These are phyloP conservation scores for Torulaspora gathmanii DNA, from an alignment of 805 yeast species.

Conservation along the genomic window DNA sequence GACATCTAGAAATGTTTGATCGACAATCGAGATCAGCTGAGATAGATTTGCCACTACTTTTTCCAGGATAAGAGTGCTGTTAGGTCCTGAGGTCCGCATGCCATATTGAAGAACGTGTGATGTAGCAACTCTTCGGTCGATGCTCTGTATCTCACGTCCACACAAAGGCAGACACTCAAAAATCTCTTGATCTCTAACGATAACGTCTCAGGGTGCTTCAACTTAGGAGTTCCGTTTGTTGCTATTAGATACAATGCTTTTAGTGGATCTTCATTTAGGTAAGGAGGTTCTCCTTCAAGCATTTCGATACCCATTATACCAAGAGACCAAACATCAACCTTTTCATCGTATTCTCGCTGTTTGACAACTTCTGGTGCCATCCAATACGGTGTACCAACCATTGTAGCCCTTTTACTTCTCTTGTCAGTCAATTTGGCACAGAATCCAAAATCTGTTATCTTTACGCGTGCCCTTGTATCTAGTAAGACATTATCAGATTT, in stretches of 20 bases:
- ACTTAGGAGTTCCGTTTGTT: slow-evolving; percentile 93
- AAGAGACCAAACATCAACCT: slow-evolving; percentile 96
- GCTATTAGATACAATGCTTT: slow-evolving; percentile 92
- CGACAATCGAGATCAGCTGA: background rate
- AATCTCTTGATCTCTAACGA: slow-evolving; percentile 78
- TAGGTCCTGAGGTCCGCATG: slow-evolving; percentile 57
- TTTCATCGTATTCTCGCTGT: slow-evolving; percentile 91
- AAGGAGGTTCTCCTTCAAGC: slow-evolving; percentile 99
- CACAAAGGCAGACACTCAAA: slow-evolving; percentile 86
- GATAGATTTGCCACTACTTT: slow-evolving; percentile 13
- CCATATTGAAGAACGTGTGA: slow-evolving; percentile 64
- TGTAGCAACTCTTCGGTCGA: slow-evolving; percentile 79
- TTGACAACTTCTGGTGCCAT: slow-evolving; percentile 99
- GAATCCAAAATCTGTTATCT: slow-evolving; percentile 95
- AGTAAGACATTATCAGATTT: slow-evolving; percentile 91
- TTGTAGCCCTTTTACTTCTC: slow-evolving; percentile 87
- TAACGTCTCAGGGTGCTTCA: slow-evolving; percentile 82
- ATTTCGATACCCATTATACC: slow-evolving; percentile 98
- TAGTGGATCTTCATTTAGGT: slow-evolving; percentile 91
- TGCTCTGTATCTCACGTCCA: slow-evolving; percentile 89
- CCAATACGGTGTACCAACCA: slow-evolving; percentile 99
- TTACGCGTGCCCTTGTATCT: slow-evolving; percentile 77
- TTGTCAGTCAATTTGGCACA: slow-evolving; percentile 89
- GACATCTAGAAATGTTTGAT: background rate
- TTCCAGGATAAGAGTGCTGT: slow-evolving; percentile 55